Evolutionary conservation across 352 stramenopile genomes (phyloP).

Genomic region (Phytopythium oedochilum): DNA sequence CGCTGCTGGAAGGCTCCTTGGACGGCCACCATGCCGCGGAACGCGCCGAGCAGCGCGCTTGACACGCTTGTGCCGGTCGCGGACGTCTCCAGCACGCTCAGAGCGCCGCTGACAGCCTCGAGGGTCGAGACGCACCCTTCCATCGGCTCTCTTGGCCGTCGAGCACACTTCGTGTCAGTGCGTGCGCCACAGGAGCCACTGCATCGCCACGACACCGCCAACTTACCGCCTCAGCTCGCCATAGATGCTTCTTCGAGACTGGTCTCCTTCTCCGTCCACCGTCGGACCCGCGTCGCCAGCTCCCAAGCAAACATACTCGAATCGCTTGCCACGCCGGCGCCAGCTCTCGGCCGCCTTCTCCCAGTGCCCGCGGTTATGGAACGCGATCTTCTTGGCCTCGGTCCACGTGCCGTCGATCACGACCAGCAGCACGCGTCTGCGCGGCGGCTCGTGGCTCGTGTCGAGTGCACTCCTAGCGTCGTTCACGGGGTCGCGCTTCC

Average conservation of each 20-base stretch:
- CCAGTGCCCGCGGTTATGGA: slow-evolving; percentile 38
- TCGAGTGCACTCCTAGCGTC: not conserved
- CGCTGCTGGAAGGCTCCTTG: slow-evolving; percentile 40
- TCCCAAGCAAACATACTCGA: slow-evolving; percentile 53
- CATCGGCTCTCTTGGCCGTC: slow-evolving; percentile 53
- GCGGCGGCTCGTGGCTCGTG: not conserved
- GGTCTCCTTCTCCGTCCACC: not conserved
- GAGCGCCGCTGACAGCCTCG: slow-evolving; percentile 51
- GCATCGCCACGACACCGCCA: not conserved
- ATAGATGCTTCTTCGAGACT: slow-evolving; percentile 59
- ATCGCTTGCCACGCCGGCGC: slow-evolving; percentile 12
- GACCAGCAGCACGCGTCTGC: slow-evolving; percentile 36
- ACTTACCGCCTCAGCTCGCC: slow-evolving; percentile 42
- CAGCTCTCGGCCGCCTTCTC: slow-evolving; percentile 21
- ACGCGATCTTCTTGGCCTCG: slow-evolving; percentile 76
- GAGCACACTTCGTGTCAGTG: not conserved
- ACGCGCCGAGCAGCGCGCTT: slow-evolving; percentile 34
- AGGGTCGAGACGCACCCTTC: slow-evolving; percentile 70
- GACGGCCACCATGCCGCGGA: slow-evolving; percentile 52
- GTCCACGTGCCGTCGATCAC: slow-evolving; percentile 80
- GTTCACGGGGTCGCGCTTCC: not conserved
- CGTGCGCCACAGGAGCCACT: not conserved
- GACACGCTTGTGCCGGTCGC: slow-evolving; percentile 10
- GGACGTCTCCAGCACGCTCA: slow-evolving; percentile 35
- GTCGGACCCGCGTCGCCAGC: not conserved